Evolutionary conservation across 768 basidiomycete genomes (phyloP).

Genomic region (Xanthoconium stramineum): DNA sequence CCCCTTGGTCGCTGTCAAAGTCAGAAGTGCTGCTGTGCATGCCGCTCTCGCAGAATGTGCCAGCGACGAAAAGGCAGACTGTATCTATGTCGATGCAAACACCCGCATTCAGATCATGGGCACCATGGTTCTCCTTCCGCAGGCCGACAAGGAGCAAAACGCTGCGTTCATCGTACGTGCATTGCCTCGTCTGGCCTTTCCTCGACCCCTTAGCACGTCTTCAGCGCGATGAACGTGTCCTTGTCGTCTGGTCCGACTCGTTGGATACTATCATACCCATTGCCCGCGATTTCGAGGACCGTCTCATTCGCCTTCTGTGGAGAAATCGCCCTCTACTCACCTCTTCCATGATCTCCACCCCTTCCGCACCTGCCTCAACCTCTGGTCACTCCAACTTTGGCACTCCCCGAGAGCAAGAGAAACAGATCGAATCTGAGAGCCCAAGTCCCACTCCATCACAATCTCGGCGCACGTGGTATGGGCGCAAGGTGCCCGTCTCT

Average conservation of each 20-base stretch:
- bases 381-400: conserved; percentile 37
- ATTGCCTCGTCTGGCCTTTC: not conserved
- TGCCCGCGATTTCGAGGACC: conserved; percentile 51
- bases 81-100: conserved; percentile 46
- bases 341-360: conserved; percentile 25
- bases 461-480: conserved; percentile 58
- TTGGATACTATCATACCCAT: conserved; percentile 67
- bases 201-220: not conserved
- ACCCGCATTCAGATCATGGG: conserved; percentile 83
- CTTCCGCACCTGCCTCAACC: conserved; percentile 31
- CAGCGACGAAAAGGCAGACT: conserved; percentile 29
- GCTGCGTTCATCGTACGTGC: conserved; percentile 69
- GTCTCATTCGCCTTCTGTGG: conserved; percentile 58
- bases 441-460: conserved; percentile 26
- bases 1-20: conserved; percentile 54
- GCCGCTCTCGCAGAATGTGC: conserved; percentile 44
- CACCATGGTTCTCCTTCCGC: conserved; percentile 70
- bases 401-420: conserved; percentile 16
- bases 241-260: conserved; percentile 82
- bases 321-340: conserved; percentile 31
- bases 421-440: conserved; percentile 10
- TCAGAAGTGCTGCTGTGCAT: conserved; percentile 48
- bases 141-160: conserved; percentile 37
- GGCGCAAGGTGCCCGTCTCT: conserved; percentile 44
- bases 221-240: conserved; percentile 77